Percentiles rank a stretch among this genome's conserved stretches.
phyloP scores from a whole-genome alignment of 768 basidiomycete genomes.

The Naematelia aurantialba region DNA sequence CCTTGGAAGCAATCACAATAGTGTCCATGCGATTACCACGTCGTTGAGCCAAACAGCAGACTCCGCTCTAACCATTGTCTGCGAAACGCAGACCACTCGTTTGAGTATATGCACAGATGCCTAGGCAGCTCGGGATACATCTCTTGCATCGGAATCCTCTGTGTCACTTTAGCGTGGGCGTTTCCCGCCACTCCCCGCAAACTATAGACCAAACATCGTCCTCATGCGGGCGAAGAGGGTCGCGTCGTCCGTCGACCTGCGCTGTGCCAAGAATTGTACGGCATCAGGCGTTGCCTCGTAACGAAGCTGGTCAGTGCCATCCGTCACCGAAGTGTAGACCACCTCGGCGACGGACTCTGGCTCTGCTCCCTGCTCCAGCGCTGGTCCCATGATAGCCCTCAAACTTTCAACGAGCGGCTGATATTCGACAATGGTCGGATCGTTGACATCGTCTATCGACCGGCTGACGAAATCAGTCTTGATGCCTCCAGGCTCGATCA shows the following conservation, averaged over 20 bases:
- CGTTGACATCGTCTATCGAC: neutral
- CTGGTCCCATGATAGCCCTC: neutral
- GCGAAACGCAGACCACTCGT: no score
- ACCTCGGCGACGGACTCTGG: neutral
- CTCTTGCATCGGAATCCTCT: no score
- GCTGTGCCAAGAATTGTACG: neutral
- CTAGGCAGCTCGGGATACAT: no score
- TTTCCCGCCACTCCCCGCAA: no score
- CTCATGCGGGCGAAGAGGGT: no score
- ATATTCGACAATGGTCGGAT: neutral
- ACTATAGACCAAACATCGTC: no score
- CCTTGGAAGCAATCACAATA: no score
- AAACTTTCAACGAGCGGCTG: neutral
- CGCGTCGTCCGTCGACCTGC: neutral
- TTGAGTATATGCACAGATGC: no score
- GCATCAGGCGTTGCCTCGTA: neutral
- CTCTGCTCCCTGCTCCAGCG: neutral
- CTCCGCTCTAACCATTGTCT: no score
- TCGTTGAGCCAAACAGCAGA: no score
- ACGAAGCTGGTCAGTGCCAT: neutral
- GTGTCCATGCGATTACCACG: no score
- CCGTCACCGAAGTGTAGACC: neutral
- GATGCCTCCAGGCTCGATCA: slow-evolving; percentile 3
- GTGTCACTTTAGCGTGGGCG: no score
- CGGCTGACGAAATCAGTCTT: neutral